These are phyloP conservation scores for Toxicodendron radicans DNA, from an alignment of 345 rosid species.

Conservation along the genomic window DNA sequence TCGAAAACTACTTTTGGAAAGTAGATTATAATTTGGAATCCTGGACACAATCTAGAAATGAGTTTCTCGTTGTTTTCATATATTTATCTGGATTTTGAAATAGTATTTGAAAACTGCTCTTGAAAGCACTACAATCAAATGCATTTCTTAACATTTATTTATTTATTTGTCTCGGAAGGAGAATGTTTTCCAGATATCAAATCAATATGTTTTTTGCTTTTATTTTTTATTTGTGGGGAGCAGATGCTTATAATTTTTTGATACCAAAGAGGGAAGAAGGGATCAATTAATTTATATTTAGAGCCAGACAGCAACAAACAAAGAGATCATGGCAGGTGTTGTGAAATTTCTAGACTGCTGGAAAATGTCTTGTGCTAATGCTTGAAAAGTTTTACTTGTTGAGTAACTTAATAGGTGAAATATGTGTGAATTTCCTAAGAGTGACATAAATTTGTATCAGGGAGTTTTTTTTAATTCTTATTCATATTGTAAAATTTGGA, in stretches of 20 bases:
- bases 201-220: not conserved
- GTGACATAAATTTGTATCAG: not conserved
- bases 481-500: not conserved
- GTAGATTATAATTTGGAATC: not conserved
- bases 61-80: too few relatives aligned
- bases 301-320: not conserved
- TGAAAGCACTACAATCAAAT: not conserved
- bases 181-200: not conserved
- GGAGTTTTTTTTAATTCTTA: not conserved
- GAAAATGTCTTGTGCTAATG: not conserved
- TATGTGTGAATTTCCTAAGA: not conserved
- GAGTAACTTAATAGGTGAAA: not conserved
- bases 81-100: too few relatives aligned
- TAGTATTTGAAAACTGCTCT: not conserved
- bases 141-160: too few relatives aligned
- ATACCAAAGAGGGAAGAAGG: not conserved
- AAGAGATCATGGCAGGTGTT: not conserved
- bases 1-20: too few relatives aligned
- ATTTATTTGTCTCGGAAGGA: not conserved
- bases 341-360: not conserved
- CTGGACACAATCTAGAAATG: not conserved
- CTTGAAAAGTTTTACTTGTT: not conserved
- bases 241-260: not conserved
- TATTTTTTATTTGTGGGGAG: not conserved
- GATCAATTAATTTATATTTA: not conserved